Evolutionary conservation across 257 asterid genomes (phyloP), one percentile per base, ranked within the genome.

Genomic region (Galeopsis tetrahit): DNA sequence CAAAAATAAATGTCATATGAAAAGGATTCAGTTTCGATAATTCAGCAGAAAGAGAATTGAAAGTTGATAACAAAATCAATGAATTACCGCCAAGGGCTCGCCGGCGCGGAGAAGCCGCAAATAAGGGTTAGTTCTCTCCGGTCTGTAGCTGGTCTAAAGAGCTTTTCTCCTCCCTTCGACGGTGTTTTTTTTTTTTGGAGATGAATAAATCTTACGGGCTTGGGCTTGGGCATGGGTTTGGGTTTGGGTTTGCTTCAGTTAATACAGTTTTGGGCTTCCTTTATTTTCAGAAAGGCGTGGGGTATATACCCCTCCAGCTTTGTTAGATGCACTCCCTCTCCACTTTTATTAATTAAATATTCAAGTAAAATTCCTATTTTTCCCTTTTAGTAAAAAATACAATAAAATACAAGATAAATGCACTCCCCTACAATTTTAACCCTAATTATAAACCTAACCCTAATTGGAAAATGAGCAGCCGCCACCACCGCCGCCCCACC

Each of bases 71-170:
- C n/a, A 32, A 33, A 33, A 6, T 58, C 6, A 58, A 33, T 10
- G 42, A 11, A 58, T 58, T 58, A 58, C 64, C 42, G 40, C 40
- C 64, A 21, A 58, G 10, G 42, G 14, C 15, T 58, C 42, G 64
- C 64, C 64, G 64, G 64, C 2, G 17, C 64, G 9, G 64, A 56
- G 15, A 34, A 33, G 39, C 40, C 64, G 42, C 33, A 2, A 33
- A 1, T 34, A 17, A 58, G 42, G 42, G 64, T 58, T 33, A 32
- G 64, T 58, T 58, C 42, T 58, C 36, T 15, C 62, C 2, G 38
- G 61, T 55, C 7, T 55, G 34, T 17, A 53, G 60, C 36, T 52
- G 31, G 28, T 17, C 33, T 7, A 52, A 8, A 14, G 33, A 10
- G 21, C 0, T n/a, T 49, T 49, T 49, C 49, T 52, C 58, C 15